phyloP scores from a whole-genome alignment of 352 stramenopile genomes.

The Pythium myriotylum region DNA sequence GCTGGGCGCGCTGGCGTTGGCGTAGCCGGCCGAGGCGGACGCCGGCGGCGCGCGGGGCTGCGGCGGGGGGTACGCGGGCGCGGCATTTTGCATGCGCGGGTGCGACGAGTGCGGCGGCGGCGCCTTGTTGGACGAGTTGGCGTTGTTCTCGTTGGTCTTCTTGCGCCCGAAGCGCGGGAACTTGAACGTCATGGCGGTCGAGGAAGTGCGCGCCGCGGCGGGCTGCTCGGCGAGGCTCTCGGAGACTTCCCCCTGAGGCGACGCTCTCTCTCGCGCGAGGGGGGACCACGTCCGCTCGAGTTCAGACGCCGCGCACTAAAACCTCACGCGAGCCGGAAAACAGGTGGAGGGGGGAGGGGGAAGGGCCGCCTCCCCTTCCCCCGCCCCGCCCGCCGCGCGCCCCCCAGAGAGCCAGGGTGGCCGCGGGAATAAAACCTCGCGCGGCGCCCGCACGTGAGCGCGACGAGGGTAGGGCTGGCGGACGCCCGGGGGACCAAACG shows the following conservation, averaged over 20 bases:
- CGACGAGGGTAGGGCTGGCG: conserved; percentile 13
- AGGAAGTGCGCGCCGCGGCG: background rate
- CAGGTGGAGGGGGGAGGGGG: conserved; percentile 19
- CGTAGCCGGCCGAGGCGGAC: conserved; percentile 24
- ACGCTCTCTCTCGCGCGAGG: conserved; percentile 20
- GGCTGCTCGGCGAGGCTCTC: conserved; percentile 18
- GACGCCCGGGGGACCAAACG: background rate
- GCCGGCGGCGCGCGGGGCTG: conserved; percentile 20
- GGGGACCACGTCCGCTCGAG: conserved; percentile 8
- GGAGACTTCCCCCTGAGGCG: conserved; percentile 20
- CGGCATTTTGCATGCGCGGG: conserved; percentile 22
- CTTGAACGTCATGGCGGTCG: conserved; percentile 61
- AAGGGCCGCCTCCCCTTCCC: background rate
- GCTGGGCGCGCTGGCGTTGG: conserved; percentile 8
- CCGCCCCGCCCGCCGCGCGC: background rate
- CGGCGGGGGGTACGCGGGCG: conserved; percentile 30
- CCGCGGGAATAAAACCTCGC: conserved; percentile 14
- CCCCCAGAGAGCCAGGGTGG: conserved; percentile 21
- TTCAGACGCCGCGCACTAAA: conserved; percentile 12
- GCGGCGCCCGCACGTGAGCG: background rate
- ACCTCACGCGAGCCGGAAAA: conserved; percentile 6
- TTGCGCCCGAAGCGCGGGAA: conserved; percentile 77
- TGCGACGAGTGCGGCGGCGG: conserved; percentile 45
- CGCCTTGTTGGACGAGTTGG: conserved; percentile 45
- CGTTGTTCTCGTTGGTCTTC: conserved; percentile 63